Percentiles rank a stretch among this genome's conserved stretches.
Evolutionary conservation across 768 basidiomycete genomes (phyloP).

Genomic region (Ramaria sp.): DNA sequence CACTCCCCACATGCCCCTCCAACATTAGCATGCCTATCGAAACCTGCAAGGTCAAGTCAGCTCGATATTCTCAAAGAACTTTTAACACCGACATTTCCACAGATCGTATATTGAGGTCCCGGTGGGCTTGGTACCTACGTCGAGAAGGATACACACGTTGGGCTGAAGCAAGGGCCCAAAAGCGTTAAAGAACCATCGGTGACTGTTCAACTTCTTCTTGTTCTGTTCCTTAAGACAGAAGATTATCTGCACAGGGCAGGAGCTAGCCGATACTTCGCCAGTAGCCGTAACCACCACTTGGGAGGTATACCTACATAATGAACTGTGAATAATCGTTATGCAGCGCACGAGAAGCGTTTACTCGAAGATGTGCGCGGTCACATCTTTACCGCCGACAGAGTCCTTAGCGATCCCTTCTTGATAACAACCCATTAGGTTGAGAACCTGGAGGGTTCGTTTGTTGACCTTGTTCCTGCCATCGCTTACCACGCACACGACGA

Average conservation of each 20-base stretch:
- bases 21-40: slow-evolving; percentile 75
- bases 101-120: slow-evolving; percentile 92
- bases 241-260: slow-evolving; percentile 76
- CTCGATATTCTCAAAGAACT: not conserved
- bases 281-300: slow-evolving; percentile 67
- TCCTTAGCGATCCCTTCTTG: slow-evolving; percentile 89
- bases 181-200: slow-evolving; percentile 97
- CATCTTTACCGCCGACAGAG: slow-evolving; percentile 79
- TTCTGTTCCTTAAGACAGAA: slow-evolving; percentile 94
- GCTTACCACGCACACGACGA: slow-evolving; percentile 80
- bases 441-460: slow-evolving; percentile 83
- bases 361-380: slow-evolving; percentile 92
- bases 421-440: slow-evolving; percentile 78
- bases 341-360: slow-evolving; percentile 25
- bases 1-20: slow-evolving; percentile 96
- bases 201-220: slow-evolving; percentile 94
- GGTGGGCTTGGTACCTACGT: slow-evolving; percentile 94
- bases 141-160: slow-evolving; percentile 84
- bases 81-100: slow-evolving; percentile 63
- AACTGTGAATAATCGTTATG: not conserved
- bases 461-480: slow-evolving; percentile 83
- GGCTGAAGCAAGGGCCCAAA: slow-evolving; percentile 82
- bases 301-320: slow-evolving; percentile 52
- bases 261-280: slow-evolving; percentile 69
- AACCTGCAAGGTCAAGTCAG: slow-evolving; percentile 25